These are phyloP conservation scores for Galerina sulciceps DNA, from an alignment of 768 basidiomycete genomes.

Conservation along the genomic window DNA sequence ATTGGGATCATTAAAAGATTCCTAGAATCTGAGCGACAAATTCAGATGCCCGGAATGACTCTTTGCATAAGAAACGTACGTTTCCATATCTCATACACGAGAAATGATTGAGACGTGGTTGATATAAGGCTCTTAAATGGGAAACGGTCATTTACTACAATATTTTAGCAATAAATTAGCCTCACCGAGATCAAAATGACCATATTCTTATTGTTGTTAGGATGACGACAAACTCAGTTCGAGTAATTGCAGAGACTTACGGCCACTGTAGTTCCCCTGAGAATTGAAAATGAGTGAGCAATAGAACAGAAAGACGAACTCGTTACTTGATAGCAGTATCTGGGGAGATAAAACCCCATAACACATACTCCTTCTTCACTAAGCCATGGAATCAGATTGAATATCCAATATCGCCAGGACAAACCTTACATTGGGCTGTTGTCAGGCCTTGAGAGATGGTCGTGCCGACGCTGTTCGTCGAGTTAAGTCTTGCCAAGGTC, in stretches of 20 bases:
- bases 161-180: no score
- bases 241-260: neutral
- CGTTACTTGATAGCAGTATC: neutral
- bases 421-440: neutral
- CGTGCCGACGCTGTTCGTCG: neutral
- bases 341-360: slow-evolving; percentile 2
- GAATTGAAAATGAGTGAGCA: neutral
- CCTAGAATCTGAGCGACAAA: neutral
- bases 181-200: neutral
- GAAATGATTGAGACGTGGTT: slow-evolving; percentile 1
- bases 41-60: neutral
- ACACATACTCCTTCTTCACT: slow-evolving; percentile 6
- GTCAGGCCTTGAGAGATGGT: slow-evolving; percentile 7
- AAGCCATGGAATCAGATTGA: no score
- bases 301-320: neutral
- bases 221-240: neutral
- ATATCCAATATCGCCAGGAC: neutral
- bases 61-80: neutral
- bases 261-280: neutral
- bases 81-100: slow-evolving; percentile 3
- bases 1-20: neutral
- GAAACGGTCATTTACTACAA: neutral
- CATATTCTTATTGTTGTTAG: neutral
- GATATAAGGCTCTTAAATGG: neutral
- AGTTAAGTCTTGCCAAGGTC: neutral